These are phyloP conservation scores for Amanita phalloides DNA, from an alignment of 768 basidiomycete genomes.

Conservation along the genomic window DNA sequence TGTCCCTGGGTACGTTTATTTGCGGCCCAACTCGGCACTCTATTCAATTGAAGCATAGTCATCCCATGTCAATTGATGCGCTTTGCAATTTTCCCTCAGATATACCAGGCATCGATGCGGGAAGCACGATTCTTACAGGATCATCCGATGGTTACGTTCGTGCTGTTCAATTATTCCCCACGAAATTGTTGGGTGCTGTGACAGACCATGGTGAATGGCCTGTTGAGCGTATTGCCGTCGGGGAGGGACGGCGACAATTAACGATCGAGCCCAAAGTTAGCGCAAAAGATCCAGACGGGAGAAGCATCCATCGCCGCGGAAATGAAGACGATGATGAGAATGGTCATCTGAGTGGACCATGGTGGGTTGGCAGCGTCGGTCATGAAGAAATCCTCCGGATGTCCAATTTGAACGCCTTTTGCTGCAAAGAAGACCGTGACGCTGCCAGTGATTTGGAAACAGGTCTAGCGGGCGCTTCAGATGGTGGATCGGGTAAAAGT, in stretches of 20 bases:
- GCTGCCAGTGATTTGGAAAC: slow-evolving; percentile 7
- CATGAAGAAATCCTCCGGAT: slow-evolving; percentile 82
- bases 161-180: slow-evolving; percentile 80
- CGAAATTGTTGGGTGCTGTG: slow-evolving; percentile 82
- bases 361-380: slow-evolving; percentile 90
- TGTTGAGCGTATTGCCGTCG: slow-evolving; percentile 74
- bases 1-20: slow-evolving; percentile 58
- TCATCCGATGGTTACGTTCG: slow-evolving; percentile 89
- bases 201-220: slow-evolving; percentile 91
- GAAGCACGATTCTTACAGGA: slow-evolving; percentile 73
- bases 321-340: slow-evolving; percentile 11
- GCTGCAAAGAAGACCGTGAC: slow-evolving; percentile 32
- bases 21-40: slow-evolving; percentile 4
- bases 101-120: slow-evolving; percentile 49
- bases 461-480: slow-evolving; percentile 5
- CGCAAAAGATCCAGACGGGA: slow-evolving; percentile 2
- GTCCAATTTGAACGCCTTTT: slow-evolving; percentile 74
- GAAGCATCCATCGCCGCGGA: slow-evolving; percentile 6
- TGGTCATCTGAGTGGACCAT: slow-evolving; percentile 21
- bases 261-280: slow-evolving; percentile 17
- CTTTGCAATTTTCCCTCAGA: slow-evolving; percentile 62
- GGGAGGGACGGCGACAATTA: slow-evolving; percentile 24
- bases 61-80: slow-evolving; percentile 86
- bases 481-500: neutral
- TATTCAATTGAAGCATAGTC: slow-evolving; percentile 30